A percentile compares a stretch with the other conserved stretches of the same genome.
phyloP scores from a whole-genome alignment of 306 rosid genomes.

The Sphenostylis stenocarpa region DNA sequence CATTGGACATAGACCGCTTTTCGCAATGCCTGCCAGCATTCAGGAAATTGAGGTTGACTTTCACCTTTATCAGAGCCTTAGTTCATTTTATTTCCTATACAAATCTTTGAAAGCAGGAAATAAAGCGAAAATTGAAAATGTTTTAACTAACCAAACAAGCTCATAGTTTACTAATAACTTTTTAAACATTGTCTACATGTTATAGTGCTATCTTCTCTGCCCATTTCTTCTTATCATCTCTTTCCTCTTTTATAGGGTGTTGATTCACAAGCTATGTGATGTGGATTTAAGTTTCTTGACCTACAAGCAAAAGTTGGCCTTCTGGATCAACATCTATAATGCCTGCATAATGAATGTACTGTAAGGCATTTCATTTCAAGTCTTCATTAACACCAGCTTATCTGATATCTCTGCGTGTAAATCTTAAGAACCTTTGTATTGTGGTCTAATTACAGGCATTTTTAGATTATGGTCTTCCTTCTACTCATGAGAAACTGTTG shows the following conservation, averaged over 20 bases:
- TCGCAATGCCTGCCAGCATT: slow-evolving; percentile 50
- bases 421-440: slow-evolving; percentile 2
- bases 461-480: slow-evolving; percentile 81
- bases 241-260: slow-evolving; percentile 43
- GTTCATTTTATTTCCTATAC: background rate
- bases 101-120: background rate
- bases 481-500: slow-evolving; percentile 66
- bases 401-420: background rate
- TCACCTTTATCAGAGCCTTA: background rate
- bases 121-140: background rate
- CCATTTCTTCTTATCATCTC: background rate
- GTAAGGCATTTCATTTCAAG: slow-evolving; percentile 60
- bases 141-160: background rate
- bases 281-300: slow-evolving; percentile 73
- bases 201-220: background rate
- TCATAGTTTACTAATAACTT: background rate
- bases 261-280: slow-evolving; percentile 61
- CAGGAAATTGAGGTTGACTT: slow-evolving; percentile 62
- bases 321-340: slow-evolving; percentile 95
- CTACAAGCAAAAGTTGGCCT: slow-evolving; percentile 89
- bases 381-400: slow-evolving; percentile 5
- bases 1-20: slow-evolving; percentile 49
- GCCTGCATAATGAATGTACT: slow-evolving; percentile 98
- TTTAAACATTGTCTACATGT: background rate
- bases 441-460: slow-evolving; percentile 66